Base-by-base conservation (phyloP, 805 yeast genomes). In the Metschnikowia aberdeeniae region DNA sequence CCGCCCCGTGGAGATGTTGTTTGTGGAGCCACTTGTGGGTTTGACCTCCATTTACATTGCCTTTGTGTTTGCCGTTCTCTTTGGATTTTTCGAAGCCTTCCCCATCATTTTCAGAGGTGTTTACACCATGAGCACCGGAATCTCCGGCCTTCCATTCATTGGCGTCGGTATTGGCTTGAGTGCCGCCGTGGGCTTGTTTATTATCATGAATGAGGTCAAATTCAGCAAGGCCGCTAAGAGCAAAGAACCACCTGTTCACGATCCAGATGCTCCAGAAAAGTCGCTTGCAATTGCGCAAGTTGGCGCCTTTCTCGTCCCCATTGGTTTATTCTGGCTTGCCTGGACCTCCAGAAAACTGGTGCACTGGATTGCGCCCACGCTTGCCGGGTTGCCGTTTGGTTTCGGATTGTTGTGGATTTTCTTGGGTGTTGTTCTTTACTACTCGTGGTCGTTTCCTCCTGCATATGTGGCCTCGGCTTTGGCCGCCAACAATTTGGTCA, bases 401-500 rank as follows among this genome's bases (percentile, higher is more conserved):
- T 83, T 83, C 57, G 86, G 89, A 6, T 68, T 86, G 48, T 76
- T 86, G 44, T 67, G 85, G 56, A 77, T 86, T 42, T 86, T 86
- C 70, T 83, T 86, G 64, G 70, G 86, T 17, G 77, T 81, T 39
- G 72, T 86, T 58, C 76, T 80, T 39, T 86, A 86, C 61, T 83
- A 86, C 63, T 70, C 86, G 30, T 73, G 81, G 73, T 63, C 85
- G 4, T 86, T 81, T 62, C 92, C 93, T 24, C 89, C 92, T 38
- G 64, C 81, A 29, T 75, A 77, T 29, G 84, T 88, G 19, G 96
- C 96, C 0, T 82, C 92, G n/a, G 92, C 95, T 3, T 64, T 88
- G 50, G 96, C 96, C 30, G 96, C 96, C 11, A 89, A 89, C 66
- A 87, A 86, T 61, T 70, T 89, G 58, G 64, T 83, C 46, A 78